Evolutionary conservation across 2,329 filamentous ascomycete genomes (phyloP), one percentile per base, ranked within the genome.

Genomic region (Bipolaris bicolor): DNA sequence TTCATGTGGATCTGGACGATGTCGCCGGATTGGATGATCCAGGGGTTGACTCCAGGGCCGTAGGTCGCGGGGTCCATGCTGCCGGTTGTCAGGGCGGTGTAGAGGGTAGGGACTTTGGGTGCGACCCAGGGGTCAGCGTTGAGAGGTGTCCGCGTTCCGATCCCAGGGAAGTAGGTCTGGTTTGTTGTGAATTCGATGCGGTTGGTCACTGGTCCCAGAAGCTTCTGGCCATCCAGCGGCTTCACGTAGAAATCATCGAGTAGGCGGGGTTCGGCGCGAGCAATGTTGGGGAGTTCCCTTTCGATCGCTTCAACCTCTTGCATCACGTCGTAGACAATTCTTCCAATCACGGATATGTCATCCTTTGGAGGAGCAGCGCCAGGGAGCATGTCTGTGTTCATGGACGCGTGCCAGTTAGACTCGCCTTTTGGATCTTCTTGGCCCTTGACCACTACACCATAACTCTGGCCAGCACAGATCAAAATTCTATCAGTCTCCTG

Each of bases 71-170:
- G 80, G 3, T 79, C 77, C 1, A 80, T 81, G 13, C 77, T 70
- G 13, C 79, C 77, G 39, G 84, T 83, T 6, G 85, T 85, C 13
- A 95, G 78, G 1, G 84, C 91, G 0, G 89, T 91, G 79, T 91
- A 95, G 0, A 96, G 81, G 0, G 88, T 86, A 0, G 92, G 92
- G 0, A 95, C 90, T 70, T 90, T 89, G 34, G 90, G 90, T 0
- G 78, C 58, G 0, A 83, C 82, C 75, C 92, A 96, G 15, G 90
- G 89, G 64, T 89, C 84, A 70, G 87, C 84, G 76, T 90, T 70
- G 9, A 73, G 45, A 11, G 51, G 89, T 53, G 65, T 69, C 2
- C 71, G 71, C 7, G 66, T 81, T 2, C 87, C 87, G 52, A 90
- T 81, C 24, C 78, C 80, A 13, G 88, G 79, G 61, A 86, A 84